phyloP scores from a whole-genome alignment of 495 filamentous ascomycete genomes.

The Neurospora sublineolata region DNA sequence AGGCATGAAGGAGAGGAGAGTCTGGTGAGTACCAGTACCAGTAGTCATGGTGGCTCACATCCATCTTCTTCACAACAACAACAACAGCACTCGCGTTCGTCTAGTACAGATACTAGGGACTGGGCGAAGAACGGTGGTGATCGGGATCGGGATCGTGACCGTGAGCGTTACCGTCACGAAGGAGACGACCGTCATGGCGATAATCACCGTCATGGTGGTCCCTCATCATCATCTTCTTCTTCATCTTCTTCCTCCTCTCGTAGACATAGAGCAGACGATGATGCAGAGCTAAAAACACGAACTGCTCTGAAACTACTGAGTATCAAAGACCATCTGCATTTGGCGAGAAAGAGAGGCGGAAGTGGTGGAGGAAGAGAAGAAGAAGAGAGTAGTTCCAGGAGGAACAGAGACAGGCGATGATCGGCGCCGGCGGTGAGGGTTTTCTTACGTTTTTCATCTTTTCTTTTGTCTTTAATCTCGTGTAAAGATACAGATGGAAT shows the following conservation, averaged over 20 bases:
- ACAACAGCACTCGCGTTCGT: background rate
- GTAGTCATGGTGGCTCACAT: background rate
- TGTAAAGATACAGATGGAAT: background rate
- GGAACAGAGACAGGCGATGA: background rate
- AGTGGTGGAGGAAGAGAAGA: no score
- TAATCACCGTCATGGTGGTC: conserved; percentile 34
- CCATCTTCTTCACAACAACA: background rate
- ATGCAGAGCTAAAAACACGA: background rate
- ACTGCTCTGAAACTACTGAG: background rate
- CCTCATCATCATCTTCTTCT: conserved; percentile 30
- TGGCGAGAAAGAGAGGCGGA: background rate
- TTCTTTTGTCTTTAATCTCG: background rate
- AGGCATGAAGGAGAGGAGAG: background rate
- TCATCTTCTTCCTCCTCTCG: conserved; percentile 78
- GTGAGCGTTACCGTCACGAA: conserved; percentile 6
- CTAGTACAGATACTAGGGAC: background rate
- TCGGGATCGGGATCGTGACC: background rate
- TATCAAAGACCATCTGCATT: background rate
- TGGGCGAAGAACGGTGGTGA: background rate
- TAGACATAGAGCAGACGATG: conserved; percentile 12
- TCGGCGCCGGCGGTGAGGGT: background rate
- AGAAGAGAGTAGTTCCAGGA: background rate
- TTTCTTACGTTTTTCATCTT: background rate
- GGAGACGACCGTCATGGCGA: background rate
- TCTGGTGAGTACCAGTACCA: background rate